Conservation (phyloP, 495 filamentous ascomycete genomes). For the Trichoderma reesei region DNA sequence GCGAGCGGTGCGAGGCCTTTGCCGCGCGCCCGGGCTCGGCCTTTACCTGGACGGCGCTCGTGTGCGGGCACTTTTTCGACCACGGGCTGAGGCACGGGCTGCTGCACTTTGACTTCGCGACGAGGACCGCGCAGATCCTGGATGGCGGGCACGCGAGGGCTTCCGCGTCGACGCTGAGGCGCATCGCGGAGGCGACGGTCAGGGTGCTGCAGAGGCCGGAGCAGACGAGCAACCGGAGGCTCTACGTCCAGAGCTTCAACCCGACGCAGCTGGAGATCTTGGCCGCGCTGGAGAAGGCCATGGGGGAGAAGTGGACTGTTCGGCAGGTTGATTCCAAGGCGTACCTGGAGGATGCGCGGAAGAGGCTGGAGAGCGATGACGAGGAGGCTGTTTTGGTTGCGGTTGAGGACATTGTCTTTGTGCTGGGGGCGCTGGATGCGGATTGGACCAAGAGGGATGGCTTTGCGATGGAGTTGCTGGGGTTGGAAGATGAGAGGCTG, state of each 20-base stretch:
- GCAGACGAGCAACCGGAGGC: constrained; percentile 32
- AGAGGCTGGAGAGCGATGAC: constrained; percentile 8
- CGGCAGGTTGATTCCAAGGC: constrained; percentile 10
- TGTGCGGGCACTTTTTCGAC: constrained; percentile 38
- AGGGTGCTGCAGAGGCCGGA: constrained; percentile 28
- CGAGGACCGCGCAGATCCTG: constrained; percentile 26
- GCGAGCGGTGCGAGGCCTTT: constrained; percentile 16
- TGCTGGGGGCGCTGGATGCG: constrained; percentile 20
- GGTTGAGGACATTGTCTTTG: constrained; percentile 24
- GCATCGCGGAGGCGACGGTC: constrained; percentile 30
- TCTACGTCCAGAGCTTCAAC: constrained; percentile 35
- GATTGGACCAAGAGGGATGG: constrained; percentile 20
- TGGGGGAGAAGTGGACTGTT: constrained; percentile 22
- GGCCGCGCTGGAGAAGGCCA: constrained; percentile 29
- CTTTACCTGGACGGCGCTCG: constrained; percentile 33
- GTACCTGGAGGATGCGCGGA: constrained; percentile 15
- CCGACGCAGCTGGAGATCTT: constrained; percentile 39
- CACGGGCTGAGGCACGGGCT: constrained; percentile 30
- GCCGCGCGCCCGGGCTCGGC: background rate
- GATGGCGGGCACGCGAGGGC: constrained; percentile 33
- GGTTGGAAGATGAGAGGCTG: constrained; percentile 21
- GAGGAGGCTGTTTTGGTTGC: constrained; percentile 16
- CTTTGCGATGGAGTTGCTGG: constrained; percentile 22
- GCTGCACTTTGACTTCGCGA: constrained; percentile 28
- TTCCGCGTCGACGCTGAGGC: constrained; percentile 28